Base-by-base conservation (phyloP, 345 rosid genomes). In the Arabidopsis suecica region DNA sequence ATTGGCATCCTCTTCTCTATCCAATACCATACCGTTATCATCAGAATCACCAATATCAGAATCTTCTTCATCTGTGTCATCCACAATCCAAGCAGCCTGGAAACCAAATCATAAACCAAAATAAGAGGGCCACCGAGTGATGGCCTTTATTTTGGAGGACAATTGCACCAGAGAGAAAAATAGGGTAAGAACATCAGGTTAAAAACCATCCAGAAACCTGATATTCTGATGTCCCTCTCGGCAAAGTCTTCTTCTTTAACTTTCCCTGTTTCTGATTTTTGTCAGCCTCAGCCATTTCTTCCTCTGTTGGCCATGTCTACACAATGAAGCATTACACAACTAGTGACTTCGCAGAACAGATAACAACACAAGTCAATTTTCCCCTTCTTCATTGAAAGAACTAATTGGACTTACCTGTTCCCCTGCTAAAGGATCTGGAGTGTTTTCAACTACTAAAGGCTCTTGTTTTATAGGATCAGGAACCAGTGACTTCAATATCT, bases 251-350 rank as follows among this genome's bases (percentile, higher is more conserved):
- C 83, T 87, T 88, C 80, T 78, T 93, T 28, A 61, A 49, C 79
- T 53, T 85, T 76, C 75, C 87, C 30, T 84, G 84, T 74, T 85
- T 85, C 70, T 81, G 92, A 65, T 82, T 78, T 81, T 62, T 79
- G 54, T 86, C 91, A 54, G 96, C 98, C 80, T 91, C 95, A 14
- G 86, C 93, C 91, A 91, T 88, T 80, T 94, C 98, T 70, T 82
- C 95, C 79, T 91, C 92, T 13, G 97, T 91, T 73, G 98, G 98
- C 97, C 97, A 94, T 38, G 96, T 94, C 98, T 94, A 81, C 70
- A 65, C 73, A 80, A 51, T 71, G 53, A 66, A 81, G 65, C 41
- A 80, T 33, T 55, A 77, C 66, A 56, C 12, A 64, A 65, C 49
- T 66, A 22, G 12, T 72, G 54, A 53, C 32, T 51, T 60, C 25